Percentiles rank a stretch among this genome's conserved stretches.
These are phyloP conservation scores for Zhuliangozyma parablackwelliae DNA, from an alignment of 1,139 yeast genomes.

Conservation along the genomic window DNA sequence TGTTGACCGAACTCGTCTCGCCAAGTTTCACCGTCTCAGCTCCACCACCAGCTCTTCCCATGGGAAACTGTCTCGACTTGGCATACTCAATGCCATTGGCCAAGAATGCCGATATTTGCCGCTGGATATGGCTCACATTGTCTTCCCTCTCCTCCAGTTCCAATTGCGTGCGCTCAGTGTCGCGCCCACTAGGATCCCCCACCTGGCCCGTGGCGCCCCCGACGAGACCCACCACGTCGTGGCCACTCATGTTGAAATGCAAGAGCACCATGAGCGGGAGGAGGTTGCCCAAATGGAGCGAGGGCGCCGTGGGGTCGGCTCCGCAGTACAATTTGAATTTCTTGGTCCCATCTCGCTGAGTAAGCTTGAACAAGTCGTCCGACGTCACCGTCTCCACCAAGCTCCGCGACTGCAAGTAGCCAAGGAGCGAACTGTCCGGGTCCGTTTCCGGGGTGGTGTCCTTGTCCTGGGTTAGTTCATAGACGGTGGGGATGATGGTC, in stretches of 20 bases:
- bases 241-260: constrained; percentile 83
- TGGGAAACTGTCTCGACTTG: constrained; percentile 46
- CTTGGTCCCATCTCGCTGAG: constrained; percentile 19
- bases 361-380: constrained; percentile 39
- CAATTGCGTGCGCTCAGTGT: constrained; percentile 64
- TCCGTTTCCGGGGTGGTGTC: constrained; percentile 23
- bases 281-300: constrained; percentile 86
- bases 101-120: constrained; percentile 62
- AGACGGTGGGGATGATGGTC: constrained; percentile 36
- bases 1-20: constrained; percentile 39
- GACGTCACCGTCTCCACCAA: constrained; percentile 46
- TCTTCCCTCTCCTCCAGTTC: constrained; percentile 44
- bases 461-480: constrained; percentile 18
- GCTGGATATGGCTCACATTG: constrained; percentile 60
- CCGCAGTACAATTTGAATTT: constrained; percentile 76
- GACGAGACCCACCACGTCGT: constrained; percentile 72
- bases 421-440: constrained; percentile 34
- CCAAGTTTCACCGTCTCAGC: constrained; percentile 2
- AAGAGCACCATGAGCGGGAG: constrained; percentile 80
- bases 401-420: constrained; percentile 43
- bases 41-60: constrained; percentile 8
- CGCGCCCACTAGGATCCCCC: constrained; percentile 95
- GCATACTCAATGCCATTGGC: constrained; percentile 62
- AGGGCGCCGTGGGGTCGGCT: constrained; percentile 91
- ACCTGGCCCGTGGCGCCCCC: constrained; percentile 99